These are phyloP conservation scores for Tetrapisispora nanseiensis DNA, from an alignment of 805 yeast genomes.

Conservation along the genomic window DNA sequence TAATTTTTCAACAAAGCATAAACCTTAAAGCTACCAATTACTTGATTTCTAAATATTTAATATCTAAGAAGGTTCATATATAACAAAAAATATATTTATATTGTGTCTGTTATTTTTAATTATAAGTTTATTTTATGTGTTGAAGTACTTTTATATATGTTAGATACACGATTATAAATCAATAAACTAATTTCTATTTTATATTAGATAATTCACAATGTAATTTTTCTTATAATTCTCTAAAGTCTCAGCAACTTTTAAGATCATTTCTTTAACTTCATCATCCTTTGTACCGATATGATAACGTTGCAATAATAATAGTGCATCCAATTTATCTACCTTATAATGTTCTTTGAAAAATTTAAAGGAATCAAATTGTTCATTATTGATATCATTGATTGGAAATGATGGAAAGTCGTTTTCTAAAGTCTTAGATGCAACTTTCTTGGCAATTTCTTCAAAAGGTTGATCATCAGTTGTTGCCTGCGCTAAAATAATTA, in stretches of 20 bases:
- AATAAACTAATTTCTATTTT: background rate
- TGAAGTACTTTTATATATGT: no score
- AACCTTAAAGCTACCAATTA: no score
- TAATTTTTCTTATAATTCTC: constrained; percentile 21
- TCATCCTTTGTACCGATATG: background rate
- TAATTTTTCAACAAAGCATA: no score
- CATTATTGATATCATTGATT: constrained; percentile 11
- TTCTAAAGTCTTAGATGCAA: constrained; percentile 24
- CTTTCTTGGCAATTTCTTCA: constrained; percentile 26
- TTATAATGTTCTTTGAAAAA: constrained; percentile 13
- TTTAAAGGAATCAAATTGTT: constrained; percentile 17
- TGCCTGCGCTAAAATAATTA: constrained; percentile 16
- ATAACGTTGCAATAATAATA: constrained; percentile 14
- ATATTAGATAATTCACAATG: constrained; percentile 23
- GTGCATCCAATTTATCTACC: constrained; percentile 7
- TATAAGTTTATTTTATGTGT: no score
- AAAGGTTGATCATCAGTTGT: constrained; percentile 14
- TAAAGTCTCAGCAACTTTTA: constrained; percentile 10
- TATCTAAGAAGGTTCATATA: no score
- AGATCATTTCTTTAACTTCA: constrained; percentile 14
- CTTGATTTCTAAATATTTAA: no score
- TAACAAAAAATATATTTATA: no score
- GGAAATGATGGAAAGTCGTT: constrained; percentile 17
- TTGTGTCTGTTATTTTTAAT: no score
- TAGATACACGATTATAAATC: background rate